Evolutionary conservation across 495 filamentous ascomycete species (phyloP).

Genomic region (Penicillium egyptiacum): DNA sequence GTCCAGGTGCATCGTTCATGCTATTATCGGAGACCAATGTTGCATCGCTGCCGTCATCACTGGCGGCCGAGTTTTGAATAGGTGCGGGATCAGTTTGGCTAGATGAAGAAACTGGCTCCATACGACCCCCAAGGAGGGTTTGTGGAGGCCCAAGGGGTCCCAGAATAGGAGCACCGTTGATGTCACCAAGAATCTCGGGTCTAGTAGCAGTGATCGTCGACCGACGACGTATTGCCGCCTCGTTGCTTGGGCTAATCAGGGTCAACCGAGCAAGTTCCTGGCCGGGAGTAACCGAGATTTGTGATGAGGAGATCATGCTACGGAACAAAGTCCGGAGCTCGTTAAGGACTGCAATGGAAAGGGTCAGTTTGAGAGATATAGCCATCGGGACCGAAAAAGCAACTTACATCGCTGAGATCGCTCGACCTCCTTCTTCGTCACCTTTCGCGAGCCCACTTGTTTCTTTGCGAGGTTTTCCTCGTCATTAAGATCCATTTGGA

Average conservation of each 20-base stretch:
- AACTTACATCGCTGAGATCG: constrained; percentile 70
- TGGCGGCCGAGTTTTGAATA: constrained; percentile 21
- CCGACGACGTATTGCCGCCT: constrained; percentile 55
- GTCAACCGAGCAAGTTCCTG: constrained; percentile 82
- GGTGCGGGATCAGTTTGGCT: constrained; percentile 15
- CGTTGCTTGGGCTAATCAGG: constrained; percentile 61
- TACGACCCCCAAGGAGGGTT: constrained; percentile 22
- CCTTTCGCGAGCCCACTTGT: constrained; percentile 62
- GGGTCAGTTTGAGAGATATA: constrained; percentile 3
- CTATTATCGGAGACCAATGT: constrained; percentile 50
- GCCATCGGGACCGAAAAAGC: not conserved
- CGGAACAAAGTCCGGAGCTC: constrained; percentile 74
- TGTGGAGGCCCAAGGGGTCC: constrained; percentile 53
- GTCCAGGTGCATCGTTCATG: constrained; percentile 23
- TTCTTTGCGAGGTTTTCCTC: constrained; percentile 56
- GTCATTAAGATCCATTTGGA: constrained; percentile 63
- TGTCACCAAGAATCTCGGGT: constrained; percentile 48
- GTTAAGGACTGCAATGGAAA: constrained; percentile 54
- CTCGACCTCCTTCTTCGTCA: constrained; percentile 61
- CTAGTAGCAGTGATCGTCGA: constrained; percentile 50
- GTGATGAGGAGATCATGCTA: constrained; percentile 61
- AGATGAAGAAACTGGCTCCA: constrained; percentile 16
- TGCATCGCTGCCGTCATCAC: constrained; percentile 48
- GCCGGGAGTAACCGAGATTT: constrained; percentile 61
- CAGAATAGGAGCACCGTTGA: constrained; percentile 50